These are phyloP conservation scores for Fraxinus platypoda DNA, from an alignment of 305 asterid species.

Conservation along the genomic window DNA sequence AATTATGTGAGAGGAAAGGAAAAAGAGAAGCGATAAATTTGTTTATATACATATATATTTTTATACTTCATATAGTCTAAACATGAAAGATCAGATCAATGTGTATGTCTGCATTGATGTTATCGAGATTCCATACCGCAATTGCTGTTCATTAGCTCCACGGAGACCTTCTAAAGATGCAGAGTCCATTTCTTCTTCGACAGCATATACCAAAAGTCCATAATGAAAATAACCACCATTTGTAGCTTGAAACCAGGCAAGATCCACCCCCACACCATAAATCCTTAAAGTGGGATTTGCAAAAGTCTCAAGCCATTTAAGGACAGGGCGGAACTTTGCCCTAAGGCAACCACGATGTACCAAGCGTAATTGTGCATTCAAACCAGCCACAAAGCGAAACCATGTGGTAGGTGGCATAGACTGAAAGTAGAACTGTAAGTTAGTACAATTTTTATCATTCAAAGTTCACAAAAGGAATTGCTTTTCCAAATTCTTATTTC, in stretches of 20 bases:
- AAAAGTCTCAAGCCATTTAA: constrained; percentile 75
- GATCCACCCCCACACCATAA: constrained; percentile 70
- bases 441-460: constrained; percentile 11
- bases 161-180: constrained; percentile 42
- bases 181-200: constrained; percentile 51
- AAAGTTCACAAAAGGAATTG: not conserved
- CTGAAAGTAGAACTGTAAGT: constrained; percentile 45
- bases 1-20: not conserved
- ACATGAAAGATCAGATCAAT: not conserved
- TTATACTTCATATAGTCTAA: not conserved
- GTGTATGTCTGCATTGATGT: not conserved
- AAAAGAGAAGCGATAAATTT: not conserved
- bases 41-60: not conserved
- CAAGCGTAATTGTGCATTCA: constrained; percentile 93
- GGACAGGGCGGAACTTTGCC: constrained; percentile 62
- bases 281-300: constrained; percentile 81
- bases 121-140: constrained; percentile 50
- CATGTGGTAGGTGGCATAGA: constrained; percentile 88
- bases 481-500: constrained; percentile 10
- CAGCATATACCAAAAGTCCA: constrained; percentile 72
- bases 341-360: constrained; percentile 82
- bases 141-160: constrained; percentile 42
- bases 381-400: constrained; percentile 97
- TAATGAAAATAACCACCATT: constrained; percentile 70
- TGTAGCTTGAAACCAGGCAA: constrained; percentile 81